Conservation (phyloP, 2,329 filamentous ascomycete genomes). For the Leptodontidium sp. region DNA sequence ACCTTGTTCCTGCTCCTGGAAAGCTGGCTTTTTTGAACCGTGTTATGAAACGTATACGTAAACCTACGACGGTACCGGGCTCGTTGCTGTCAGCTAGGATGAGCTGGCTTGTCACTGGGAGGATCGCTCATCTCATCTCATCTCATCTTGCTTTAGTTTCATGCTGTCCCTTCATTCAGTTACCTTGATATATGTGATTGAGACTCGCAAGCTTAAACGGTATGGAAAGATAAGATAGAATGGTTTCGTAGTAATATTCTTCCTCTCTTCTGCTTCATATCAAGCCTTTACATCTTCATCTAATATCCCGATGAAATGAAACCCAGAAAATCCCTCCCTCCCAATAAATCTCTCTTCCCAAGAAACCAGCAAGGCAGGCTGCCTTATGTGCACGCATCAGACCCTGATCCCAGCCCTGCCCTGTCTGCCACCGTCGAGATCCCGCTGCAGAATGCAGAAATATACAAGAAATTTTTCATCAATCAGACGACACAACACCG, state of each 20-base stretch:
- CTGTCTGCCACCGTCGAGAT: background rate
- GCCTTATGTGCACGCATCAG: constrained; percentile 4
- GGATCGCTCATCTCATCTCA: background rate
- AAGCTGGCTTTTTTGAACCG: background rate
- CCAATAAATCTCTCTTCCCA: background rate
- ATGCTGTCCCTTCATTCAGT: background rate
- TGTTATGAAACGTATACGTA: background rate
- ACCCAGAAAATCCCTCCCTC: background rate
- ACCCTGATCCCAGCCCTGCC: background rate
- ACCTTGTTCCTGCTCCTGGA: background rate
- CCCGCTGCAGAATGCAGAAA: background rate
- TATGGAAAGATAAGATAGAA: background rate
- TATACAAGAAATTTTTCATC: background rate
- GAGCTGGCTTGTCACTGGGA: background rate
- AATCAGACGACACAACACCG: background rate
- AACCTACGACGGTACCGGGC: background rate
- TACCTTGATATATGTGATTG: too few relatives aligned
- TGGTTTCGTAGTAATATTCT: background rate
- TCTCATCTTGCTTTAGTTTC: background rate
- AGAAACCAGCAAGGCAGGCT: background rate
- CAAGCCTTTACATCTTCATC: background rate
- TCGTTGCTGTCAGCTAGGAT: constrained; percentile 3
- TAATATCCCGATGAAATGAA: background rate
- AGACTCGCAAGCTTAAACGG: too few relatives aligned
- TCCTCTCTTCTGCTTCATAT: background rate